These are phyloP conservation scores for Ustilago lituana DNA, from an alignment of 1,284 basidiomycete genomes.

Conservation along the genomic window DNA sequence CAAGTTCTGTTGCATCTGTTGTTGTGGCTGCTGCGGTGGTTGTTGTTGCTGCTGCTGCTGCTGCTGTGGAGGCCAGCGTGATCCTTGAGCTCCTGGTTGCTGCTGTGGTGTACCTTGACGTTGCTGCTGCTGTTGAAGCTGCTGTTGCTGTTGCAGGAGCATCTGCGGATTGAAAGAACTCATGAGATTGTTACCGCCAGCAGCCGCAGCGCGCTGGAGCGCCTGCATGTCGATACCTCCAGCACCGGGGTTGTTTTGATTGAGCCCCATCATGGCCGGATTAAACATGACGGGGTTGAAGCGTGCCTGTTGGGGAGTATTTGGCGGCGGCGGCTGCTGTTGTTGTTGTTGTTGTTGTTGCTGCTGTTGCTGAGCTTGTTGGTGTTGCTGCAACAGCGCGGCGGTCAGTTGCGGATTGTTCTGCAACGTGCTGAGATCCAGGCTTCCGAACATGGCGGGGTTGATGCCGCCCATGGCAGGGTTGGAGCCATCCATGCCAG, in stretches of 20 bases:
- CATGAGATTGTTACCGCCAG: constrained; percentile 34
- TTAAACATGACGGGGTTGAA: constrained; percentile 41
- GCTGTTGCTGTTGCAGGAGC: constrained; percentile 25
- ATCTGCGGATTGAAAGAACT: constrained; percentile 47
- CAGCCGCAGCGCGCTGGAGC: constrained; percentile 41
- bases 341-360: constrained; percentile 41
- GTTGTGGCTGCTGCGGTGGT: constrained; percentile 26
- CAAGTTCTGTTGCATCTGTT: constrained; percentile 36
- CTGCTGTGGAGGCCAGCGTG: constrained; percentile 30
- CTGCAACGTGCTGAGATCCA: constrained; percentile 43
- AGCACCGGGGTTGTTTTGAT: constrained; percentile 28
- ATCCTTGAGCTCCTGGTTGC: constrained; percentile 22
- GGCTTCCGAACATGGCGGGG: constrained; percentile 44
- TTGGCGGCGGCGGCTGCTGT: constrained; percentile 27
- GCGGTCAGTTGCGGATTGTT: constrained; percentile 44
- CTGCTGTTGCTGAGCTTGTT: constrained; percentile 31
- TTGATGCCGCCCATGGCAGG: constrained; percentile 32
- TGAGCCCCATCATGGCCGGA: constrained; percentile 39
- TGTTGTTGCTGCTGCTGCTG: constrained; percentile 20
- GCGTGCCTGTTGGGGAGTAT: constrained; percentile 29
- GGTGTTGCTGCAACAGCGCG: constrained; percentile 36
- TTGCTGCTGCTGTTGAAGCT: constrained; percentile 31
- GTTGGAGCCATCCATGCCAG: constrained; percentile 37
- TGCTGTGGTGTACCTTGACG: constrained; percentile 27
- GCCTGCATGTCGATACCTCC: constrained; percentile 43